Percentiles rank a stretch among this genome's conserved stretches.
Conservation (phyloP, 2,329 filamentous ascomycete genomes). For the Colletotrichum eleusines region DNA sequence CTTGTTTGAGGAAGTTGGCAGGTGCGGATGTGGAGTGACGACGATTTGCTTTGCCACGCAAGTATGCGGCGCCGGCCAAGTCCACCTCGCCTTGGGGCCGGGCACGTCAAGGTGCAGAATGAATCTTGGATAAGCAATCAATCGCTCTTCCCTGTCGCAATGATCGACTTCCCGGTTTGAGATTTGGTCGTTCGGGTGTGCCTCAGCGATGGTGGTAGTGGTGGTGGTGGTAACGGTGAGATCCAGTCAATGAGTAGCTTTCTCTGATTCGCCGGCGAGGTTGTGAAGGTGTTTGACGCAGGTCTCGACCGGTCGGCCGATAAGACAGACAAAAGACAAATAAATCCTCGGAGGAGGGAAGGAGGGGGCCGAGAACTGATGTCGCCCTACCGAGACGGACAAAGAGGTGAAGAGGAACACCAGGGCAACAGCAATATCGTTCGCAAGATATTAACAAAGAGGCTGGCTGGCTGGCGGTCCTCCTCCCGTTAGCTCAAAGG, state of each 20-base stretch:
- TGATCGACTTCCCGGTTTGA: slow-evolving; percentile 14
- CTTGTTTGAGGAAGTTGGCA: slow-evolving; percentile 22
- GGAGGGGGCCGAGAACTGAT: background rate
- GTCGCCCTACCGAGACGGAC: background rate
- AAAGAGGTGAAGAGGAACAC: background rate
- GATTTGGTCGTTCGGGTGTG: background rate
- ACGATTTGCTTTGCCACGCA: background rate
- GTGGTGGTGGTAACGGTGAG: background rate
- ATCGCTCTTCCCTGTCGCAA: background rate
- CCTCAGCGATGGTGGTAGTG: background rate
- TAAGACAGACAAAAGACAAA: slow-evolving; percentile 4
- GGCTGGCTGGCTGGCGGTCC: slow-evolving; percentile 12
- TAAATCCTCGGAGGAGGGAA: no score
- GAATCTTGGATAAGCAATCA: slow-evolving; percentile 15
- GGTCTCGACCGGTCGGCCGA: background rate
- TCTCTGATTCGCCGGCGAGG: background rate
- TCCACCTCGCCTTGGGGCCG: background rate
- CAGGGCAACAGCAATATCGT: background rate
- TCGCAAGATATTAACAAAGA: slow-evolving; percentile 5
- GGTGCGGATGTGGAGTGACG: slow-evolving; percentile 3
- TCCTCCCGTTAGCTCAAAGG: slow-evolving; percentile 8
- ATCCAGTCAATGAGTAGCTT: background rate
- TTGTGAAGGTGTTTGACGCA: slow-evolving; percentile 1
- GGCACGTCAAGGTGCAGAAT: slow-evolving; percentile 30
- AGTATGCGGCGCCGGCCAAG: slow-evolving; percentile 8